Base-by-base conservation (phyloP, 805 yeast species). In the Priceomyces medius region DNA sequence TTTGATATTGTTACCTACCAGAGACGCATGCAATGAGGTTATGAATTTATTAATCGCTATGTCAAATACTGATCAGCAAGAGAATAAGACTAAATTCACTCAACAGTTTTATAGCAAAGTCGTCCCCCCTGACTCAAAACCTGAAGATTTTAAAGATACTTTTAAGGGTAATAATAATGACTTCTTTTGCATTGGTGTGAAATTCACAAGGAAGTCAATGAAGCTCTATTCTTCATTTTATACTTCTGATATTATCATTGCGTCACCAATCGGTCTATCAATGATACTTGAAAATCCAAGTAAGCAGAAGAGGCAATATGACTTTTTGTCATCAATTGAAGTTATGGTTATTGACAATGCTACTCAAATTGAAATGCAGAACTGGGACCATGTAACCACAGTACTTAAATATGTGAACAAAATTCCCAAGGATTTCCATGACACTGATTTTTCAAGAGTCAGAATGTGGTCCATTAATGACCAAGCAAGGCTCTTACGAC, bases 401-500 rank as follows among this genome's bases (percentile, higher is more conserved):
- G 75, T 81, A 4, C 68, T 83, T 50, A 80, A 81, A 47, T 81
- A 83, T 56, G 50, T 89, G 42, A 89, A 90, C 62, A 68, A 74
- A 42, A 79, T 89, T 35, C 98, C 98, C 4, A 78, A 79, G 47
- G 79, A 83, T 38, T 75, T 75, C 48, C 81, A 85, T 48, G 89
- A 81, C 48, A 85, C 95, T 12, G 99, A 93, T 63, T 93, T 93
- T 62, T 80, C 93, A 43, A 76, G 99, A 51, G 83, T 93, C 28
- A 76, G 97, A 53, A 84, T 86, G 85, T 90, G 96, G 95, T 81
- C 85, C 27, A 82, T 93, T 48, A 90, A 93, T 55, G 95, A 88
- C 47, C 82, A 87, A 51, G 83, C 87, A 10, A 74, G 71, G 47
- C 68, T 70, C 38, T 71, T 91, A 41, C 77, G 97, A 20, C 99